A percentile compares a stretch with the other conserved stretches of the same genome.
Evolutionary conservation across 495 filamentous ascomycete genomes (phyloP).

Genomic region (Neurospora sp.): DNA sequence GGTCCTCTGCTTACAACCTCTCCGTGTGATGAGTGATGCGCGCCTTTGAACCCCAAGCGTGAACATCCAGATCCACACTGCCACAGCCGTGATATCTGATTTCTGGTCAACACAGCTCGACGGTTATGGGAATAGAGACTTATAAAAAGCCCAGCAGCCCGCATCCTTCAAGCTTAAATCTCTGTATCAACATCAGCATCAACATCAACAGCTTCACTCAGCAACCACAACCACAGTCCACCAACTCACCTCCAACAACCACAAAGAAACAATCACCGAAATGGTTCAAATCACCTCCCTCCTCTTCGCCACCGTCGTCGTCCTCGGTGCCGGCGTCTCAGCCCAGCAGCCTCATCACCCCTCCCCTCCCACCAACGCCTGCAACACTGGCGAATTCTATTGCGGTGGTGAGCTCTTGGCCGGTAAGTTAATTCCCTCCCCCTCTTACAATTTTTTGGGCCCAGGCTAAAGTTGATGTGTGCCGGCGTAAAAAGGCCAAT

Average conservation of each 20-base stretch:
- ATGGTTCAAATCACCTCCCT: slow-evolving; percentile 6
- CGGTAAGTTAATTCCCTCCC: not conserved
- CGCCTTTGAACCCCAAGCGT: no score
- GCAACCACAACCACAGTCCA: not conserved
- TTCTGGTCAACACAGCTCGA: not conserved
- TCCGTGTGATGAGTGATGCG: not conserved
- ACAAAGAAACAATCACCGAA: not conserved
- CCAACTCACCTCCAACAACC: not conserved
- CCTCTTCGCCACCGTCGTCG: not conserved
- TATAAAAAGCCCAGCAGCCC: not conserved
- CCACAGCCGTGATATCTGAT: not conserved
- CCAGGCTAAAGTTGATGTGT: no score
- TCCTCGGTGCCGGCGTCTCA: not conserved
- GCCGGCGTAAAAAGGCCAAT: not conserved
- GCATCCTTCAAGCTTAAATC: not conserved
- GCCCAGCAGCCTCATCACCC: not conserved
- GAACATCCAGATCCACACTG: not conserved
- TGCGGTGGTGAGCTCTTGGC: not conserved
- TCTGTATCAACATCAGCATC: not conserved
- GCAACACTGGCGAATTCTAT: slow-evolving; percentile 3
- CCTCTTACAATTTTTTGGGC: not conserved
- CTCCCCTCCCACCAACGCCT: not conserved
- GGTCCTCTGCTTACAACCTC: not conserved
- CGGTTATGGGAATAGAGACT: not conserved
- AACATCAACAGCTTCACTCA: not conserved